Conservation (phyloP, 257 asterid species). For the Gynochthodes officinalis region DNA sequence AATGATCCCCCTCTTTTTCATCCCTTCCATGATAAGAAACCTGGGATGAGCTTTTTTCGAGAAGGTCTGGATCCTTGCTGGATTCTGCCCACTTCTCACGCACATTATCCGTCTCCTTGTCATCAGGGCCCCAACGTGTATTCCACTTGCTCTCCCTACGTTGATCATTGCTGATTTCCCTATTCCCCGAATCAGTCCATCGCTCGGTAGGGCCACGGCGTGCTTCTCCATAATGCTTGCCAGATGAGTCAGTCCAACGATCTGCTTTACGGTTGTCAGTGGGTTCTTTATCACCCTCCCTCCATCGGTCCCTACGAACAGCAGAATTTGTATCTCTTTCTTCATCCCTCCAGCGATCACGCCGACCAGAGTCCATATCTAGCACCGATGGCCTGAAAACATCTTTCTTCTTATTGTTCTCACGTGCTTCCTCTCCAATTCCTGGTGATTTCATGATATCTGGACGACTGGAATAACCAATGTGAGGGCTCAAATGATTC, state of each 20-base stretch:
- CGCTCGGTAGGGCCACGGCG: constrained; percentile 74
- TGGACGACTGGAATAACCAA: constrained; percentile 39
- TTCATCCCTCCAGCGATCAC: constrained; percentile 95
- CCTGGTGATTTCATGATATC: constrained; percentile 54
- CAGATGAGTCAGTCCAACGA: constrained; percentile 72
- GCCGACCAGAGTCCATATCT: constrained; percentile 71
- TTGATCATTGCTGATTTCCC: constrained; percentile 67
- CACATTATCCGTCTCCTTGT: constrained; percentile 46
- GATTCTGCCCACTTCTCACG: constrained; percentile 76
- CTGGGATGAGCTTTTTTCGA: constrained; percentile 55
- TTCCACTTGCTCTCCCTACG: constrained; percentile 95
- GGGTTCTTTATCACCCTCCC: constrained; percentile 81
- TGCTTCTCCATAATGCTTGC: constrained; percentile 62
- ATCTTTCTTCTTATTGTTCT: constrained; percentile 67
- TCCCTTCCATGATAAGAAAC: constrained; percentile 62
- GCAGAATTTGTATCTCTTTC: constrained; percentile 87
- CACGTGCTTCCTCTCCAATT: constrained; percentile 45
- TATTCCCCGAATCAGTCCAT: constrained; percentile 69
- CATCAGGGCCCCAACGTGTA: constrained; percentile 89
- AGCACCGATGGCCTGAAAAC: constrained; percentile 93
- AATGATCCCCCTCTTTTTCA: constrained; percentile 70
- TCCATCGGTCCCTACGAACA: constrained; percentile 79
- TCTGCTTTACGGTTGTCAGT: constrained; percentile 60
- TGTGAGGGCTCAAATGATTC: constrained; percentile 40
- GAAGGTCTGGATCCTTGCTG: constrained; percentile 53